Evolutionary conservation across 2,329 filamentous ascomycete species (phyloP), one percentile per base, ranked within the genome.

Genomic region (Chaetomiaceae sp.): DNA sequence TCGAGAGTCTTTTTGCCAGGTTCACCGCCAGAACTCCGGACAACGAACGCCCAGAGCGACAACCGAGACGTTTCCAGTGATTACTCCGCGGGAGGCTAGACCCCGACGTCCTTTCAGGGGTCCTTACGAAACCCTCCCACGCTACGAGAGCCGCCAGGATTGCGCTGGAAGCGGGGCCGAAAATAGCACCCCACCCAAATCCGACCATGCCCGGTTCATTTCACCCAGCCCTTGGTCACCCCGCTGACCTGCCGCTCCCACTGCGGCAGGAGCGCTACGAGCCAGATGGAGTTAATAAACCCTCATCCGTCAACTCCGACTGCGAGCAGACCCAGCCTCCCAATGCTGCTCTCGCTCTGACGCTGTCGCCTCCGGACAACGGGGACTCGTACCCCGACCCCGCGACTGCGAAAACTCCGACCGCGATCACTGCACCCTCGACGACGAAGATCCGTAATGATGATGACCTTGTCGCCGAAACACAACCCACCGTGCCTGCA

Each of bases 191-290:
- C 59, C 59, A 47, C 47, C 44, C 36, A 20, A 34, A 53, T 53
- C n/a, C 59, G 39, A 58, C 59, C 60, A 64, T 63, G 65, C 64
- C 64, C 53, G 58, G 52, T 47, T 77, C 76, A 59, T 71, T 80
- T 69, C 77, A 81, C 72, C 75, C 76, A 64, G 70, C 69, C 59
- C 72, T 80, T 66, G 73, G 71, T 51, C 46, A 53, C 55, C 57
- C 53, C 47, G 58, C 59, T 33, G 54, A 55, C 53, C 52, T 58
- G 31, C 48, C 62, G 46, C 54, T 54, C 39, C 51, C 47, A 44
- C 53, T 51, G 43, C 53, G 45, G 50, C 46, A 54, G 37, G 53
- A 54, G 53, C 46, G 23, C 25, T 45, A 47, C 49, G 47, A 42
- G 57, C 52, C 51, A 31, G 59, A 61, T 53, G 60, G 59, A 60